Evolutionary conservation across 2,329 filamentous ascomycete genomes (phyloP), one percentile per base, ranked within the genome.

Genomic region (Aspergillus pseudotamarii): DNA sequence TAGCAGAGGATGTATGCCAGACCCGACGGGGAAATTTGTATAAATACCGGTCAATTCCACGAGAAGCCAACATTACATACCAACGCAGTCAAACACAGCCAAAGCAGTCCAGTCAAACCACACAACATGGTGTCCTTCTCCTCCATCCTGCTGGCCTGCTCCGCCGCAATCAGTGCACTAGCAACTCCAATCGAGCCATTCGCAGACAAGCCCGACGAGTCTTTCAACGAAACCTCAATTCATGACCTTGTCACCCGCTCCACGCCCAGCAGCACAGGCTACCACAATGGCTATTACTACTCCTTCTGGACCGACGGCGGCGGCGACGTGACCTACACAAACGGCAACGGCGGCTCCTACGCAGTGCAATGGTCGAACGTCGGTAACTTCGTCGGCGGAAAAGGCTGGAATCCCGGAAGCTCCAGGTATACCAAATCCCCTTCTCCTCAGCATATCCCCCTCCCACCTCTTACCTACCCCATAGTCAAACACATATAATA

Each of bases 331-430:
- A 79, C 75, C 34, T 84, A 84, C 72, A 81, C 69, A 59, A 85
- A 85, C 70, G 76, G 77, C 2, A 68, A 69, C 6, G 76, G 67
- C 3, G 83, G 83, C 1, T 69, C 75, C 32, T 86, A 85, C 76
- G 78, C 69, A 38, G 76, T 82, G 0, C 69, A 67, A 41, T 86
- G 84, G 84, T 71, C 65, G 50, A 77, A 78, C 54, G 75, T 72
- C 28, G 84, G 84, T 38, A 85, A 87, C 78, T 83, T 86, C 53
- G 84, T 86, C 36, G 84, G 79, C 62, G 86, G 86, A 36, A 88
- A 87, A 75, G 86, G 86, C 45, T 88, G 85, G 85, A 82, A 82
- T 61, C 81, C 84, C 21, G 85, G 85, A 53, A 80, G 73, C 62
- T 73, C 78, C 34, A 78, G 82, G 83, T 86, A 79, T 65, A 74